Conservation (phyloP, 331 rosid genomes). For the Cydonia oblonga region DNA sequence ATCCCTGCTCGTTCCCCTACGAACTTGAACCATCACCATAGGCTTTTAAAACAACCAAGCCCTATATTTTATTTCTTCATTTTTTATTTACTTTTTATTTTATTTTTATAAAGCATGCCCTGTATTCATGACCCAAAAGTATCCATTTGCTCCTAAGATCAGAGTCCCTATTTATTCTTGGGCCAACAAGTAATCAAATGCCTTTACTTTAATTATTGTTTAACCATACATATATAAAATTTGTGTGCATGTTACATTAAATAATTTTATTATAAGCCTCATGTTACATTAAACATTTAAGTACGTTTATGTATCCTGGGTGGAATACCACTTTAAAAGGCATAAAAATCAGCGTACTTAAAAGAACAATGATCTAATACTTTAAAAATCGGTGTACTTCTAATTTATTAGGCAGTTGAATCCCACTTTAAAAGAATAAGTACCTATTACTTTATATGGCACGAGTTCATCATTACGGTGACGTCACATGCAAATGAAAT, state of each 20-base stretch:
- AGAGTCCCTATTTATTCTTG: neutral
- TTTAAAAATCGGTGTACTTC: no score
- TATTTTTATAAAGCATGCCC: neutral
- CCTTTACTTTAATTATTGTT: neutral
- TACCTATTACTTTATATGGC: neutral
- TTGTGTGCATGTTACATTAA: neutral
- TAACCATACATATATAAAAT: neutral
- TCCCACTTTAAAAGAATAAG: neutral
- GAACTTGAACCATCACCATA: slow-evolving; percentile 21
- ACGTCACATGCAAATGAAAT: neutral
- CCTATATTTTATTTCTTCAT: neutral
- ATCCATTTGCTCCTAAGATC: neutral
- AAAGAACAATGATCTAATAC: no score
- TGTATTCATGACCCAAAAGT: neutral
- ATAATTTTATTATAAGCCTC: neutral
- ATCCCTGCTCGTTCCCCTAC: neutral
- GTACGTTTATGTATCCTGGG: neutral
- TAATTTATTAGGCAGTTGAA: slow-evolving; percentile 1
- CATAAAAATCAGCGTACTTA: no score
- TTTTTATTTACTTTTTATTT: neutral
- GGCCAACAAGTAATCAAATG: neutral
- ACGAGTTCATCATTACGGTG: neutral
- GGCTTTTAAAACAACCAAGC: slow-evolving; percentile 21
- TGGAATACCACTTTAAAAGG: no score
- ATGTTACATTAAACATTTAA: neutral